phyloP scores from a whole-genome alignment of 176 grass and related monocot species.

The Poa pratensis region DNA sequence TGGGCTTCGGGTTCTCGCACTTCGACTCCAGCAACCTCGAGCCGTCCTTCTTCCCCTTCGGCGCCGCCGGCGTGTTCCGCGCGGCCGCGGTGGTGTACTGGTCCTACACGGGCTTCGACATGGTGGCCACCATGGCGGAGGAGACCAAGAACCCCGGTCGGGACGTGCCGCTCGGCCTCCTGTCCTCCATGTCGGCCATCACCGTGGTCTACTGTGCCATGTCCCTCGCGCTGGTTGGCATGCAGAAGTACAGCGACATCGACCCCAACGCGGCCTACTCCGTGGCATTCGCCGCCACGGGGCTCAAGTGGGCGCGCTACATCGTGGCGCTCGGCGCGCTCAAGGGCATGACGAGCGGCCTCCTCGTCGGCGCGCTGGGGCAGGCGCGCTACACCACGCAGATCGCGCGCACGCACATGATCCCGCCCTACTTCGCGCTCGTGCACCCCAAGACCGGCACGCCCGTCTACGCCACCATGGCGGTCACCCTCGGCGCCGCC shows the following conservation, averaged over 20 bases:
- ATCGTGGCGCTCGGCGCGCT: constrained; percentile 21
- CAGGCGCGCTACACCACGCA: constrained; percentile 30
- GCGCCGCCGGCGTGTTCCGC: constrained; percentile 22
- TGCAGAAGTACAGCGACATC: constrained; percentile 30
- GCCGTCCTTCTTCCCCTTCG: constrained; percentile 32
- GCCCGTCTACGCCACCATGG: constrained; percentile 34
- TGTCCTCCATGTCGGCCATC: constrained; percentile 28
- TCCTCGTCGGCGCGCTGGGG: constrained; percentile 26
- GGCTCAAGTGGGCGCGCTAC: constrained; percentile 28
- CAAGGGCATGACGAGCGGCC: constrained; percentile 32
- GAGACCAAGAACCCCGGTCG: constrained; percentile 26
- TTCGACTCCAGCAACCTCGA: constrained; percentile 23
- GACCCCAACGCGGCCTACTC: constrained; percentile 24
- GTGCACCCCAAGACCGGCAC: constrained; percentile 28
- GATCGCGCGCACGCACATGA: constrained; percentile 31
- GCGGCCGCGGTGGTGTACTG: constrained; percentile 23
- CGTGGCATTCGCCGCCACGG: background rate
- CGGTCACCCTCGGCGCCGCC: constrained; percentile 19
- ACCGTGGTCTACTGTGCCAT: constrained; percentile 24
- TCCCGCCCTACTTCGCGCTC: constrained; percentile 32
- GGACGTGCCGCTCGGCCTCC: constrained; percentile 20
- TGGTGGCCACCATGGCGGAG: constrained; percentile 31
- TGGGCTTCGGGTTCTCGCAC: background rate
- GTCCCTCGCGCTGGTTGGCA: constrained; percentile 15
- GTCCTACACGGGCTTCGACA: constrained; percentile 30